Evolutionary conservation across 768 basidiomycete species (phyloP), one percentile per base, ranked within the genome.

Genomic region (Rubroboletus satanas): DNA sequence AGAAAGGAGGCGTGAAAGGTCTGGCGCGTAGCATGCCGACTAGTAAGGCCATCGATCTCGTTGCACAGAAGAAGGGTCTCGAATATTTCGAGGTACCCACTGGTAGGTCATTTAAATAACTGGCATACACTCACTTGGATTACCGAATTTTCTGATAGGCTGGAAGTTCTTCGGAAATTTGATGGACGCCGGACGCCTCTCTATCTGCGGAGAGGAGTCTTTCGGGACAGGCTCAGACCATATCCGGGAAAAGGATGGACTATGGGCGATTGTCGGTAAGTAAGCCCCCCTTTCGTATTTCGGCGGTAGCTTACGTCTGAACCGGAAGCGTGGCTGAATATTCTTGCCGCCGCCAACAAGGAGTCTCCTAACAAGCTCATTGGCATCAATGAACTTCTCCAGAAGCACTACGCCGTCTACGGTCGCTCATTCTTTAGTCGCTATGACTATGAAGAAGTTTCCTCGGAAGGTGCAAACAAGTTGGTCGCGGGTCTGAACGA

Each of bases 151-250:
- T 32, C 14, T 42, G 39, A 47, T 60, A 94, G 95, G 96, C 59
- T 98, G 94, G 94, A 99, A 99, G 74, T 99, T 99, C 83, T 99
- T 99, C 69, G 97, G 97, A 45, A 99, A 98, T 75, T 78, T 99
- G 63, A 99, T 99, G 97, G 97, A 99, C 70, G 97, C 97, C 18
- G 96, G 95, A 0, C 82, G 93, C 42, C 82, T 99, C 47, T 98
- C 96, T 47, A 98, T 99, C 68, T 99, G 97, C 66, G 97, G 97
- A 54, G 97, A 99, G 71, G 97, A 99, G 75, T 95, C 93, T 4
- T 99, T 99, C 71, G 97, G 97, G 54, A 99, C 97, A 8, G 97
- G 97, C n/a, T 98, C 96, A 14, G 97, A 99, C 74, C 97, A 99
- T 73, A 96, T 99, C 64, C 90, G 97, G 57, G 97, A 99, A 79